Evolutionary conservation across 1,284 basidiomycete species (phyloP), one percentile per base, ranked within the genome.

Genomic region (Pseudozyma hubeiensis): DNA sequence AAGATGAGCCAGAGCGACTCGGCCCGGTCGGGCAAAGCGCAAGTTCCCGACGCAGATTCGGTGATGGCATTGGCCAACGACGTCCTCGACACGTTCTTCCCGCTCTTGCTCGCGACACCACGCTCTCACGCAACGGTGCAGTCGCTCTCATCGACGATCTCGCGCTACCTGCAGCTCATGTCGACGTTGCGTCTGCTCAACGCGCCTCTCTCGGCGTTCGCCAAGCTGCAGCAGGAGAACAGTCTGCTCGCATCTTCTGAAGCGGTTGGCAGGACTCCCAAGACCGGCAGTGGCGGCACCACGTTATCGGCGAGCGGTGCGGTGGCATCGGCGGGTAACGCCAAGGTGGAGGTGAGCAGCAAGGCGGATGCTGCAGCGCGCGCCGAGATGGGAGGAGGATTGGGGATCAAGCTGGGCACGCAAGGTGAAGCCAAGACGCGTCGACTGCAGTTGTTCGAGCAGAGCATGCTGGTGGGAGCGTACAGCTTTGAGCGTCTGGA

Each of bases 381-480:
- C n/a, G 67, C 64, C n/a, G 71, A 77, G 51, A 77, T 69, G 56
- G 75, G 75, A 13, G 75, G 75, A 29, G 75, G 67, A 52, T 41
- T 72, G 30, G 72, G 67, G 19, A 29, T 75, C 63, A 62, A 55
- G 49, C 44, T 75, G 43, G 72, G 72, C 19, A 71, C 70, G 16
- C 63, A 61, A 45, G 67, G 61, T 11, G 64, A 58, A 30, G 52
- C 41, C 17, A 75, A 73, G 63, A 68, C 61, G 11, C 47, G 50
- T 7, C 67, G 75, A 45, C 29, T 68, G 41, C 57, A 75, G 33
- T 52, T 62, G 16, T 34, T 68, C 43, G 67, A 77, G 58, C 65
- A 68, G 55, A 77, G 75, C 47, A 74, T 74, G 64, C 47, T 77
- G 41, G 72, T 77, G 30, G 75, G 75, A 14, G 72, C 71, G 17